Base-by-base conservation (phyloP, 202 grass and related monocot species). In the Panicum virgatum region DNA sequence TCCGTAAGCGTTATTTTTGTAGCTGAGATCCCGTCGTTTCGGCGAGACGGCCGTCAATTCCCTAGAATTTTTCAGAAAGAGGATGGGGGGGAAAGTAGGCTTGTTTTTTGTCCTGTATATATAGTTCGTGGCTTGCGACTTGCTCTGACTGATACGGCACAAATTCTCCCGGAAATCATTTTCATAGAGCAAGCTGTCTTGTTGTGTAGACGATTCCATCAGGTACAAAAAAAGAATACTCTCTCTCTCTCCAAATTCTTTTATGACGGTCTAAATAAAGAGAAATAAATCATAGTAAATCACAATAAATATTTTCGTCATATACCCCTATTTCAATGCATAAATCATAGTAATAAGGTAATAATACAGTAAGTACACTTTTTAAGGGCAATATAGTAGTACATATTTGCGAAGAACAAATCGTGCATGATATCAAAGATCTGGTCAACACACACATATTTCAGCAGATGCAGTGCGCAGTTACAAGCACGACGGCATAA, bases 141-240 rank as follows among this genome's bases (percentile, higher is more conserved):
- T 47, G 40, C 72, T 85, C 73, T 62, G 73, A 62, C 79, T 47
- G 68, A 62, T 59, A 86, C 79, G 79, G 43, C 67, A 86, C 67
- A 80, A 32, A 48, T 78, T 83, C 29, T 18, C 12, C 66, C 6
- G 15, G 19, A 79, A 18, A 78, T 85, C 74, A 27, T n/a, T n/a
- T n/a, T n/a, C n/a, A n/a, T n/a, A n/a, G n/a, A n/a, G n/a, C n/a
- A n/a, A n/a, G n/a, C n/a, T n/a, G n/a, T n/a, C n/a, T n/a, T n/a
- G n/a, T n/a, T 62, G 67, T 40, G 66, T 82, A 86, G 40, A 85
- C 25, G 66, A 12, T 30, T 85, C 56, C 36, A 12, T 38, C 37
- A 13, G 62, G 30, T 36, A 64, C n/a, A 43, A 12, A 12, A n/a
- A 65, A 14, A 9, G 3, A 25, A 44, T 45, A 6, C 48, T 16